These are phyloP conservation scores for Aspergillus funiculosus DNA, from an alignment of 495 filamentous ascomycete species.

Conservation along the genomic window DNA sequence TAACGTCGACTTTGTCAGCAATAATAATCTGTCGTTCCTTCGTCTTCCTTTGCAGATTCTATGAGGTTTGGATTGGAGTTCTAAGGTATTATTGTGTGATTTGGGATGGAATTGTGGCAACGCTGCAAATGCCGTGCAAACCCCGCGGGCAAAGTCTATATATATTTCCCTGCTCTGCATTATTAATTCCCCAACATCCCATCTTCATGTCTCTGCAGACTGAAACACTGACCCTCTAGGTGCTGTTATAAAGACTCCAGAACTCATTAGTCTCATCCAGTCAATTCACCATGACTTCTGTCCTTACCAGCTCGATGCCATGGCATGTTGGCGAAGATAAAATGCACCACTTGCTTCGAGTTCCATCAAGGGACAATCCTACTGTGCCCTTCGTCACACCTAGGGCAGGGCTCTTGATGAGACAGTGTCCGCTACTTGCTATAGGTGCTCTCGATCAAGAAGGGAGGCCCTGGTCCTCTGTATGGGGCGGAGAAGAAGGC, in stretches of 20 bases:
- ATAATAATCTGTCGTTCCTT: no score
- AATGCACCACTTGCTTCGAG: constrained; percentile 43
- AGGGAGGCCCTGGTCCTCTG: constrained; percentile 63
- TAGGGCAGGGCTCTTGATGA: constrained; percentile 48
- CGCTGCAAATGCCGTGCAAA: not conserved
- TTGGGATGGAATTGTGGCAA: not conserved
- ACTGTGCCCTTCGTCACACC: constrained; percentile 51
- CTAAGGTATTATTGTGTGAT: no score
- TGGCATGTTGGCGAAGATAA: constrained; percentile 50
- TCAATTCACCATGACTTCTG: constrained; percentile 36
- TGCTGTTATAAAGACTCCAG: not conserved
- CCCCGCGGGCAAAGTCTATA: not conserved
- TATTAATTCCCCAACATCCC: constrained; percentile 3
- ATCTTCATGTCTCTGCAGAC: not conserved
- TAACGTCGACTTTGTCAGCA: no score
- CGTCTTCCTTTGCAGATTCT: no score
- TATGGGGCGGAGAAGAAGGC: constrained; percentile 66
- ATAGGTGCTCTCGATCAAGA: constrained; percentile 61
- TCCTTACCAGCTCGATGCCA: constrained; percentile 29
- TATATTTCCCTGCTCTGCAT: not conserved
- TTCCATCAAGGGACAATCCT: constrained; percentile 52
- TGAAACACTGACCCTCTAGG: not conserved
- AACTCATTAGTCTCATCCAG: not conserved
- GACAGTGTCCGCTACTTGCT: constrained; percentile 57
- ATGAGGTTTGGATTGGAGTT: no score